Conservation (phyloP, 2,329 filamentous ascomycete genomes). For the Botrytis elliptica region DNA sequence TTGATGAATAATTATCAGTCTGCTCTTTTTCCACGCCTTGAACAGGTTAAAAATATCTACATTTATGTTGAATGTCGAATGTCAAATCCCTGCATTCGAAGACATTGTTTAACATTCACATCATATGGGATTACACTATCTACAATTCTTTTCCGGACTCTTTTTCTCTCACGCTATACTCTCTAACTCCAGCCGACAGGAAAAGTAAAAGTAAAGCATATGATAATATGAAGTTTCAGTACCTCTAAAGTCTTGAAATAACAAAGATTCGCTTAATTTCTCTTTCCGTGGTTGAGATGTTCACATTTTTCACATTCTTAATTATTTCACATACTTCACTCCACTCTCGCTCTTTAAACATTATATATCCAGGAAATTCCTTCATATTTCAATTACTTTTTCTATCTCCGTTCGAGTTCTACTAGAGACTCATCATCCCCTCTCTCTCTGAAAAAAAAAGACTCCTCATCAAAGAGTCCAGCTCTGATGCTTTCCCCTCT, state of each 20-base stretch:
- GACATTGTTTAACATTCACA: background rate
- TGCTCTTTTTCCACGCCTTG: background rate
- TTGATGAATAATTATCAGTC: accelerated
- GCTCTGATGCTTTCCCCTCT: background rate
- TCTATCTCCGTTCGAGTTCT: background rate
- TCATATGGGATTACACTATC: no score
- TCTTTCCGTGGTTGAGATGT: background rate
- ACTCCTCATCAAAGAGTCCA: background rate
- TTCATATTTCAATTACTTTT: background rate
- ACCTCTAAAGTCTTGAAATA: background rate
- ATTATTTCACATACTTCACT: background rate
- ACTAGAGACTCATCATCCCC: background rate
- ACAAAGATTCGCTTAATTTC: background rate
- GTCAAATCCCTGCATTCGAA: background rate
- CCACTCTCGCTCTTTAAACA: background rate
- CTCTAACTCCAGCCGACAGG: no score
- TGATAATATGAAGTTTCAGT: background rate
- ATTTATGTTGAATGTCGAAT: background rate
- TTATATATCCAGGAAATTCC: background rate
- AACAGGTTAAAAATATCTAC: background rate
- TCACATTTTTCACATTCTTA: background rate
- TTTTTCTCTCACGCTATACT: no score
- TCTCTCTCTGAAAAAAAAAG: background rate
- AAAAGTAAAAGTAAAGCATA: no score
- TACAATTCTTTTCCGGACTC: no score